Evolutionary conservation across 2,329 filamentous ascomycete genomes (phyloP).

Genomic region (Ophiocordyceps australis): DNA sequence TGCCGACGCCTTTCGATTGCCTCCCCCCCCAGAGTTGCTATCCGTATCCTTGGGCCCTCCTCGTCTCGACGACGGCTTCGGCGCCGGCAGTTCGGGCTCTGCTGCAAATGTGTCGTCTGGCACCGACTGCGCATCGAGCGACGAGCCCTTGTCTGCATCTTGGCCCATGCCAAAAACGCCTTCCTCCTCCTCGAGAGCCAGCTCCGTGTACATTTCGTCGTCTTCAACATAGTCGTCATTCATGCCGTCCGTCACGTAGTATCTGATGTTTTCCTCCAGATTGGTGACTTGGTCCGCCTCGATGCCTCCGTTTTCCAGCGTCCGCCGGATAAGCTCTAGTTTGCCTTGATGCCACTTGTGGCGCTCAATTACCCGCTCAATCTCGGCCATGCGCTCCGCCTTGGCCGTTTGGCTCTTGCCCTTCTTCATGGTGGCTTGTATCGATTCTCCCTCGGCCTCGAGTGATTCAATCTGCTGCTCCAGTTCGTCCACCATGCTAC

Average conservation of each 20-base stretch:
- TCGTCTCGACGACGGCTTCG: conserved; percentile 31
- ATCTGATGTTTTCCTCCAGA: conserved; percentile 80
- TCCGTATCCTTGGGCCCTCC: conserved; percentile 41
- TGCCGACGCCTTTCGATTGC: conserved; percentile 57
- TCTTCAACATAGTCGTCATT: conserved; percentile 86
- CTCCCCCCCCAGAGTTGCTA: conserved; percentile 24
- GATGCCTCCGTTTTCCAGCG: conserved; percentile 81
- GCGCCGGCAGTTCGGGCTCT: conserved; percentile 32
- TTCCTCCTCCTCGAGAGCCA: conserved; percentile 85
- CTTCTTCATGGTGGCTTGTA: conserved; percentile 87
- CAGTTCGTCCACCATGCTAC: conserved; percentile 75
- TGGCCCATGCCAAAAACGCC: conserved; percentile 63
- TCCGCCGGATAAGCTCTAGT: conserved; percentile 75
- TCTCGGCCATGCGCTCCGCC: conserved; percentile 72
- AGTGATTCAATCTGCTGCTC: conserved; percentile 84
- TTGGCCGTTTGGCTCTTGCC: conserved; percentile 75
- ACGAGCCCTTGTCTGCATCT: conserved; percentile 80
- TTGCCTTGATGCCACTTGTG: conserved; percentile 96
- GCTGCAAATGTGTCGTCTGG: conserved; percentile 57
- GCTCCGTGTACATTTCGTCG: conserved; percentile 86
- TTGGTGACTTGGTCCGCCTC: conserved; percentile 77
- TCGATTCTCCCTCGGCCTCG: conserved; percentile 73
- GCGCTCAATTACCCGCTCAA: conserved; percentile 68
- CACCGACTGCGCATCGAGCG: conserved; percentile 83
- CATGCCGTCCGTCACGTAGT: conserved; percentile 83